Base-by-base conservation (phyloP, 2,329 filamentous ascomycete genomes). In the Lomentospora prolificans region DNA sequence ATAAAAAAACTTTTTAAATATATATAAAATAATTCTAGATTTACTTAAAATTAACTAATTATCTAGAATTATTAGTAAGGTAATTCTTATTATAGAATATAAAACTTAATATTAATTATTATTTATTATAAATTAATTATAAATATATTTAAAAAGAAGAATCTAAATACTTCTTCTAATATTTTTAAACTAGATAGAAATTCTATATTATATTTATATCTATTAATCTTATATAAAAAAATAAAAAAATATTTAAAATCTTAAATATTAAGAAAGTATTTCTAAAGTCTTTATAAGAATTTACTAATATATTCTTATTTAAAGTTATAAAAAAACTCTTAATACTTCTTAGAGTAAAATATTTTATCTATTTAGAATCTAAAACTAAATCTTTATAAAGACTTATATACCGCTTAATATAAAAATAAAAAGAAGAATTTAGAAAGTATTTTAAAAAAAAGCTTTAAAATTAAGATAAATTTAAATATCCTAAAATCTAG, bases 41-140 rank as follows among this genome's bases (percentile, higher is more conserved):
- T n/a, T n/a, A n/a, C n/a, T n/a, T n/a, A n/a, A n/a, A n/a, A n/a
- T n/a, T n/a, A n/a, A n/a, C n/a, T n/a, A n/a, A n/a, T n/a, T n/a
- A n/a, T n/a, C n/a, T n/a, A n/a, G n/a, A n/a, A n/a, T n/a, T n/a
- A n/a, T n/a, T n/a, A n/a, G n/a, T n/a, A n/a, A n/a, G n/a, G n/a
- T n/a, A n/a, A n/a, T n/a, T n/a, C n/a, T n/a, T n/a, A n/a, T n/a
- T n/a, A n/a, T n/a, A n/a, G n/a, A n/a, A n/a, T n/a, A n/a, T n/a
- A n/a, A n/a, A n/a, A n/a, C n/a, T n/a, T n/a, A n/a, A n/a, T n/a
- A n/a, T n/a, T n/a, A n/a, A n/a, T n/a, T n/a, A 17, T 28, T 28
- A n/a, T 24, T 7, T 52, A 50, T 55, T 54, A 59, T 53, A 54
- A 17, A 55, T 19, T 33, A 50, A 50, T 50, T 55, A 55, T 50